Base-by-base conservation (phyloP, 176 grass and related monocot species). In the Avena sativa region DNA sequence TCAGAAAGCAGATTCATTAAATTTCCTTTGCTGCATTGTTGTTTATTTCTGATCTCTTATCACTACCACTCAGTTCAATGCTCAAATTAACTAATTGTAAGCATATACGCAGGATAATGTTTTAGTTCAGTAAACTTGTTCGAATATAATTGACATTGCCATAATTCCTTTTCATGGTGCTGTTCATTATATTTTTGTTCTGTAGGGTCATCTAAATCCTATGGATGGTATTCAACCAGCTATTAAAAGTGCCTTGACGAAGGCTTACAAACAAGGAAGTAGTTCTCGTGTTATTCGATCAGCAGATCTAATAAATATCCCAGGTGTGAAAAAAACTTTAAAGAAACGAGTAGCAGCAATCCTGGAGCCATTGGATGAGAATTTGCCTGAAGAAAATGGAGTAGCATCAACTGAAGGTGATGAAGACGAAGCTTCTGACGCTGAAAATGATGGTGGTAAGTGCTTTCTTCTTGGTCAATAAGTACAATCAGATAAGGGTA, bases 281-380 rank as follows among this genome's bases (percentile, higher is more conserved):
- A 90, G 67, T 82, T 94, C 83, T 70, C 92, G 94, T 83, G 89
- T 94, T 76, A 81, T 97, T 79, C 79, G 94, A 72, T 78, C 92
- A 81, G 97, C 97, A 87, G 97, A 99, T 91, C 64, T 93, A 69
- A 89, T 99, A 81, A 90, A 80, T 78, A 90, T 99, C 51, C 92
- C 94, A 21, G 94, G 97, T 67, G 79, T 97, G 76, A 99, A 93
- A 66, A 99, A 94, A 26, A 91, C 94, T 67, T 83, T 95, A 23
- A 99, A 96, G 81, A 99, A 99, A 77, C 94, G 92, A 61, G 93
- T 99, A 57, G 92, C 91, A 53, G 97, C 97, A 79, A 97, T 99
- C 23, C 84, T 99, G 76, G 97, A 99, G 88, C 94, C 97, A 76
- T 89, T 92, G 72, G 97, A 92, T 83, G 87, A 84, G 87, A 95